Percentiles rank a stretch among this genome's conserved stretches.
Conservation (phyloP, 768 basidiomycete genomes). For the Hypsizygus marmoreus region DNA sequence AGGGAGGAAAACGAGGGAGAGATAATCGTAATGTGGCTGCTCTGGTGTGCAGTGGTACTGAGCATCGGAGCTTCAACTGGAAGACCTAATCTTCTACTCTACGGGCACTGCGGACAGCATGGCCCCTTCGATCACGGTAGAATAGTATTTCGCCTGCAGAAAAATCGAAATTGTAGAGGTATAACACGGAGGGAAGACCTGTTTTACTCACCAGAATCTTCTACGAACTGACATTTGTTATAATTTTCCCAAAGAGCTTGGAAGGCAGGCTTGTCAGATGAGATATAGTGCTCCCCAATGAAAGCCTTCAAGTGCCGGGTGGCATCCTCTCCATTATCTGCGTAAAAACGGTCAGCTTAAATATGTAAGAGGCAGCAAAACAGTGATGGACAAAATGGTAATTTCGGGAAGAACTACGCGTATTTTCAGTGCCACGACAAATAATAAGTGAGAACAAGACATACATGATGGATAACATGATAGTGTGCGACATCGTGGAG, state of each 20-base stretch:
- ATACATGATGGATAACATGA: slow-evolving; percentile 60
- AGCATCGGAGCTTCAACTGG: no score
- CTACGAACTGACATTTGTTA: slow-evolving; percentile 57
- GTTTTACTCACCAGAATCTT: slow-evolving; percentile 50
- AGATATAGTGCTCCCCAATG: slow-evolving; percentile 52
- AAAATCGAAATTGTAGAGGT: no score
- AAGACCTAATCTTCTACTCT: no score
- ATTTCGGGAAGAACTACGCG: slow-evolving; percentile 57
- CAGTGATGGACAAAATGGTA: slow-evolving; percentile 50
- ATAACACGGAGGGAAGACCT: no score
- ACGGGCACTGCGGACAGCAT: no score
- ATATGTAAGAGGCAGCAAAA: background rate
- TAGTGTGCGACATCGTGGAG: slow-evolving; percentile 63
- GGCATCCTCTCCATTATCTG: slow-evolving; percentile 52
- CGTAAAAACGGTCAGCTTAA: slow-evolving; percentile 3
- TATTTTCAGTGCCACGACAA: background rate
- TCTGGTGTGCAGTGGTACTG: no score
- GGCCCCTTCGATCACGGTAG: no score
- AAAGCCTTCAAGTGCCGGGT: slow-evolving; percentile 48
- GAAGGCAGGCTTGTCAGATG: slow-evolving; percentile 38
- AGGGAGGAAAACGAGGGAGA: no score
- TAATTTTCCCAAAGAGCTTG: slow-evolving; percentile 54
- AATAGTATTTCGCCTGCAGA: no score
- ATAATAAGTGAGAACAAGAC: slow-evolving; percentile 14
- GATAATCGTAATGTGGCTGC: no score